Percentiles rank a stretch among this genome's conserved stretches.
Conservation (phyloP, 441 rosid species). For the Geranium incanum region DNA sequence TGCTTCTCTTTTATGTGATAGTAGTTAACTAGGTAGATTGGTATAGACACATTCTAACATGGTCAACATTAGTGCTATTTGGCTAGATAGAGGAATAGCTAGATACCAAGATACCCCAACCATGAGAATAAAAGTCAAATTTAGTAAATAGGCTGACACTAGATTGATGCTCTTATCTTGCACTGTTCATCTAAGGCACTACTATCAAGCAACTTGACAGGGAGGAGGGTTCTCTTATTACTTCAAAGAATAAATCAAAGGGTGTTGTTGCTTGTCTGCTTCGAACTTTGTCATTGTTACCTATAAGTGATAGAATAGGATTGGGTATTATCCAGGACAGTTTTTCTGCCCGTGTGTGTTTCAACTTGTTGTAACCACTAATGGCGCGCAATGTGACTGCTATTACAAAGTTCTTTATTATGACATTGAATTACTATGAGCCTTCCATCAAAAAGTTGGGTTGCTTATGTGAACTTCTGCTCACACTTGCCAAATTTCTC, state of each 20-base stretch:
- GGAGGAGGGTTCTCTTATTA: neutral
- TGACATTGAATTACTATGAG: neutral
- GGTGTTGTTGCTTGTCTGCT: conserved; percentile 1
- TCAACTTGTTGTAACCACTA: neutral
- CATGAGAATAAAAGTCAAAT: neutral
- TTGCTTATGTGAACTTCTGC: neutral
- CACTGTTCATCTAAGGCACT: neutral
- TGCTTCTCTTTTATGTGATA: neutral
- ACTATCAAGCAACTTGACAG: conserved; percentile 4
- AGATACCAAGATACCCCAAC: neutral
- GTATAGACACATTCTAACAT: neutral
- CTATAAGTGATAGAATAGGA: neutral
- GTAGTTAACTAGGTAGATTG: neutral
- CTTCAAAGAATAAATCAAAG: neutral
- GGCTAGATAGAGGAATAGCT: neutral
- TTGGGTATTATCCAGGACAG: neutral
- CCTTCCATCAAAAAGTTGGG: conserved; percentile 1
- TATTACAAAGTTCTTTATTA: neutral
- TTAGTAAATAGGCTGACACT: neutral
- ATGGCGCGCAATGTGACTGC: neutral
- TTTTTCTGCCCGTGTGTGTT: neutral
- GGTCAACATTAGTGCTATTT: neutral
- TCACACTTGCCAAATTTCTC: neutral
- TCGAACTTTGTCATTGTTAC: neutral
- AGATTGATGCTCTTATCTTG: neutral